Evolutionary conservation across 306 rosid genomes (phyloP), one percentile per base, ranked within the genome.

Genomic region (Castanospermum australe): DNA sequence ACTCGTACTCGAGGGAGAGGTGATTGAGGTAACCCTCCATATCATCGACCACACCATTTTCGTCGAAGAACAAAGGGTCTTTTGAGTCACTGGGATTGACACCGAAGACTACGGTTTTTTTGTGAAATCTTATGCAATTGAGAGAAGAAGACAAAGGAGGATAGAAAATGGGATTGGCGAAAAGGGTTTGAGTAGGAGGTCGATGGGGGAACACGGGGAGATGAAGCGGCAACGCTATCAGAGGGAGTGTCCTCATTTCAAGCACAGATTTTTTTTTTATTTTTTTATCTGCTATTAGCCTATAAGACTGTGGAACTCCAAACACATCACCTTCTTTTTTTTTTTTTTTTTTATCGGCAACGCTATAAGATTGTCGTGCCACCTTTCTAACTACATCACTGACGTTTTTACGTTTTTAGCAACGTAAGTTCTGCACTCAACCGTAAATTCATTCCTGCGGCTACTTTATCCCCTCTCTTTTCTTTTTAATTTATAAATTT

Each of bases 1-100:
- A 89, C 71, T 92, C 99, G 81, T 95, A 91, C 64, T 95, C 99
- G 50, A 91, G 95, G 54, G 97, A 91, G 33, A 91, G 96, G 64
- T 84, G 80, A 78, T 92, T 84, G 79, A 91, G 87, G 84, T 92
- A 94, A 82, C 89, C 98, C 38, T 95, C 99, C 98, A 95, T 88
- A 18, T 95, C 97, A 39, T 86, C 86, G 32, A 88, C 96, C 0
- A 24, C 89, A 22, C 91, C 94, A 41, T 87, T 70, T 86, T 88
- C 93, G 51, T 89, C 98, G 44, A 85, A 70, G 86, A 91, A 93
- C 77, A 71, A 62, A n/a, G 94, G 76, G 20, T 84, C 88, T 24
- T 85, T 81, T 3, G 84, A 76, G 63, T 87, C 87, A 21, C 54
- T 71, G 30, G 88, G 54, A 17, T 82, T 82, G 42, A 82, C 75